Evolutionary conservation across 1,284 basidiomycete genomes (phyloP).

Genomic region (Cryptococcus sp.): DNA sequence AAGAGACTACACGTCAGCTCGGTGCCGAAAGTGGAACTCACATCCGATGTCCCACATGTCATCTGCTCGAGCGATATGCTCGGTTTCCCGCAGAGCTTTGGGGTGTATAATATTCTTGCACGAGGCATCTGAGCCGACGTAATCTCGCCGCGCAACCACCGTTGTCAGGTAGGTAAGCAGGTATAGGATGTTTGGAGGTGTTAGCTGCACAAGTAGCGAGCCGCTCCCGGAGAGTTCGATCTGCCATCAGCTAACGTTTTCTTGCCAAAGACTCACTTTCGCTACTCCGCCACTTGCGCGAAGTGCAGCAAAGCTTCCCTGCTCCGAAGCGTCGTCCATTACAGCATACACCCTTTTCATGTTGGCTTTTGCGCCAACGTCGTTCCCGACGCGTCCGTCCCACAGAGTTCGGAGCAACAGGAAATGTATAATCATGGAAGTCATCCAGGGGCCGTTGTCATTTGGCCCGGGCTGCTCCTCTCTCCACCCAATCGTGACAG

Average conservation of each 20-base stretch:
- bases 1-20: conserved; percentile 25
- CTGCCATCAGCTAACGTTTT: conserved; percentile 5
- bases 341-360: conserved; percentile 31
- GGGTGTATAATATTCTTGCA: conserved; percentile 34
- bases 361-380: conserved; percentile 20
- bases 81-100: conserved; percentile 27
- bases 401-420: conserved; percentile 31
- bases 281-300: conserved; percentile 29
- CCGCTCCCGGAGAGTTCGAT: conserved; percentile 10
- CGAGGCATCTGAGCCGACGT: conserved; percentile 19
- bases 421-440: conserved; percentile 27
- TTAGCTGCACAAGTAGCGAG: conserved; percentile 33
- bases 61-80: conserved; percentile 23
- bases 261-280: conserved; percentile 19
- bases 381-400: conserved; percentile 39
- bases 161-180: conserved; percentile 37
- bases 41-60: conserved; percentile 49
- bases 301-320: conserved; percentile 20
- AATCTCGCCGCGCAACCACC: conserved; percentile 34
- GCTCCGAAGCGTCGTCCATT: conserved; percentile 35
- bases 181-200: conserved; percentile 40
- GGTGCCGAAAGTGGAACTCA: conserved; percentile 18
- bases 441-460: conserved; percentile 9
- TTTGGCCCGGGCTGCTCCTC: conserved; percentile 8
- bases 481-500: conserved; percentile 8